Evolutionary conservation across 352 stramenopile species (phyloP).

Genomic region (Pythium phragmitis): DNA sequence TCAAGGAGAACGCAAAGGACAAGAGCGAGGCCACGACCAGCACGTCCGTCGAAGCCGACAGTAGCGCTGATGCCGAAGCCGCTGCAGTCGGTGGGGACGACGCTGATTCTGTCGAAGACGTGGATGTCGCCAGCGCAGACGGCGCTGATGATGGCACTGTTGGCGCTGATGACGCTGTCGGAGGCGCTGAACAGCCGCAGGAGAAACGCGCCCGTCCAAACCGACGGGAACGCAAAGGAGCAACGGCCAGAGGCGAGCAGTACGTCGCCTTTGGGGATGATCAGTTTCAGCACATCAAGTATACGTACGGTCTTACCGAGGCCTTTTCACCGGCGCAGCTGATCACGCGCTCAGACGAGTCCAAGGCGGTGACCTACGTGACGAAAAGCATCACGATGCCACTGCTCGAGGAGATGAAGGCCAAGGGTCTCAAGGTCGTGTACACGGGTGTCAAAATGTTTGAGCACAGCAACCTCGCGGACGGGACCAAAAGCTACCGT

Average conservation of each 20-base stretch:
- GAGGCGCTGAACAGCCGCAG: slow-evolving; percentile 4
- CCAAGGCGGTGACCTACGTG: slow-evolving; percentile 85
- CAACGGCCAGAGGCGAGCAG: slow-evolving; percentile 56
- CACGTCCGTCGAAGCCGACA: background rate
- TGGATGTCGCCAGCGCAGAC: slow-evolving; percentile 11
- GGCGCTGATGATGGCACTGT: slow-evolving; percentile 27
- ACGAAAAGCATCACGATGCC: slow-evolving; percentile 81
- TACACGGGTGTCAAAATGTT: slow-evolving; percentile 93
- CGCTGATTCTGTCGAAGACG: slow-evolving; percentile 23
- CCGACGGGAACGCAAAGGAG: slow-evolving; percentile 42
- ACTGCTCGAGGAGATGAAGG: slow-evolving; percentile 82
- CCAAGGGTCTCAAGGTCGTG: slow-evolving; percentile 87
- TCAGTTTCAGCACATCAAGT: slow-evolving; percentile 61
- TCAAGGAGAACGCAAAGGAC: slow-evolving; percentile 1
- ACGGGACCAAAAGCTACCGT: slow-evolving; percentile 79
- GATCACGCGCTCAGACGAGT: slow-evolving; percentile 86
- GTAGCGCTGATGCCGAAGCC: background rate
- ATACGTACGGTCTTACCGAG: slow-evolving; percentile 73
- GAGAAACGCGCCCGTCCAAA: slow-evolving; percentile 22
- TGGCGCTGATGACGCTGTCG: slow-evolving; percentile 10
- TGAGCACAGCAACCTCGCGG: slow-evolving; percentile 78
- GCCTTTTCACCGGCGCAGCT: slow-evolving; percentile 77
- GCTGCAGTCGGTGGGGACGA: slow-evolving; percentile 4
- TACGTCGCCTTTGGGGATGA: slow-evolving; percentile 69
- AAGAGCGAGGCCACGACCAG: background rate